Evolutionary conservation across 1,284 basidiomycete genomes (phyloP).

Genomic region (Porodaedalea pini): DNA sequence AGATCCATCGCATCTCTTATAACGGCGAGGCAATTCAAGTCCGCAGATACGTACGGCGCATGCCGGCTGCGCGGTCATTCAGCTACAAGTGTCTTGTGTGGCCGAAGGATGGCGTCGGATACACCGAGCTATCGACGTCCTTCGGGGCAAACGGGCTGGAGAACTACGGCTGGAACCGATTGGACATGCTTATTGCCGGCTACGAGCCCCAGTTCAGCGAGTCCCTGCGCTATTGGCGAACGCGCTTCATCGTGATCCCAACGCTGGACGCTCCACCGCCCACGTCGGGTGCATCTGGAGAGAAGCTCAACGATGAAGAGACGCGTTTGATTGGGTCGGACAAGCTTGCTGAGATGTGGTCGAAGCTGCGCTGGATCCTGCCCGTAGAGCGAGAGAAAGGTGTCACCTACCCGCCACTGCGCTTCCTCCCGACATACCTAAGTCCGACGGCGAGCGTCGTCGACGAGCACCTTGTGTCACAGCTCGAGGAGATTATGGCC

Average conservation of each 20-base stretch:
- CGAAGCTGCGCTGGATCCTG: constrained; percentile 72
- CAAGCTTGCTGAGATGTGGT: constrained; percentile 86
- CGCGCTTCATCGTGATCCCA: constrained; percentile 92
- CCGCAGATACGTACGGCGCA: constrained; percentile 78
- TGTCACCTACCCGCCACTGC: constrained; percentile 52
- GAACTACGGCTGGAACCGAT: constrained; percentile 82
- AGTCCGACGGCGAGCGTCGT: constrained; percentile 74
- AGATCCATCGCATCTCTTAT: constrained; percentile 90
- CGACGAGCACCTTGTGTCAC: constrained; percentile 73
- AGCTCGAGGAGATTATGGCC: constrained; percentile 75
- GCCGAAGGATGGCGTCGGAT: constrained; percentile 86
- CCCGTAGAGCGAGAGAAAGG: constrained; percentile 50
- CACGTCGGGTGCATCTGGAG: constrained; percentile 57
- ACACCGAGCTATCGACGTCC: constrained; percentile 74
- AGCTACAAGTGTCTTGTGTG: constrained; percentile 89
- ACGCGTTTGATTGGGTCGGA: constrained; percentile 86
- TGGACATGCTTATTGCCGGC: constrained; percentile 83
- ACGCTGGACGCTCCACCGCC: constrained; percentile 63
- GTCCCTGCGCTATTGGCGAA: constrained; percentile 88
- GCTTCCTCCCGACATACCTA: constrained; percentile 78
- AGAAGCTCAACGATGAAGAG: constrained; percentile 82
- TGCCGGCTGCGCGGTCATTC: constrained; percentile 60
- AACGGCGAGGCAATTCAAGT: constrained; percentile 87
- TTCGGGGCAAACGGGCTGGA: constrained; percentile 80
- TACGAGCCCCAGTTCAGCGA: constrained; percentile 81